phyloP scores from a whole-genome alignment of 164 flowering plant genomes.

The Sextonia rubra region DNA sequence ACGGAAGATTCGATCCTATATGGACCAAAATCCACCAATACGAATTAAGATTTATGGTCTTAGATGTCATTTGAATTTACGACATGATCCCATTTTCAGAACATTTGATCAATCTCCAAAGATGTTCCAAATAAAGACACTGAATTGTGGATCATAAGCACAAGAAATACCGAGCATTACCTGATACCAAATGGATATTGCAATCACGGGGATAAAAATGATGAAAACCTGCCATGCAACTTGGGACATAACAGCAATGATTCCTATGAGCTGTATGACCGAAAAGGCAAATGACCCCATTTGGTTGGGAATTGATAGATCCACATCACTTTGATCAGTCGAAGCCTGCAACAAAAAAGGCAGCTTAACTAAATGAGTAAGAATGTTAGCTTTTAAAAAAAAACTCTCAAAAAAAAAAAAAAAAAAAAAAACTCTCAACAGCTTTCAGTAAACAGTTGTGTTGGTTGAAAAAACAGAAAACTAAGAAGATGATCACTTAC shows the following conservation, averaged over 20 bases:
- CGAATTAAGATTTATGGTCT: not conserved
- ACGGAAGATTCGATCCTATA: not conserved
- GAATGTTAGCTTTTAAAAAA: not conserved
- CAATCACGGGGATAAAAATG: slow-evolving; percentile 64
- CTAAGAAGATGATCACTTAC: slow-evolving; percentile 30
- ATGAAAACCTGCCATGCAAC: slow-evolving; percentile 87
- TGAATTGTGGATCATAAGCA: not conserved
- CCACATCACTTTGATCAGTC: slow-evolving; percentile 84
- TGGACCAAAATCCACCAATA: not conserved
- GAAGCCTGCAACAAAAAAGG: slow-evolving; percentile 56
- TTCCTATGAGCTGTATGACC: slow-evolving; percentile 64
- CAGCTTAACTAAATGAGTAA: not conserved
- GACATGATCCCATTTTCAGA: too few species aligned
- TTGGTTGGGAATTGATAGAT: slow-evolving; percentile 41
- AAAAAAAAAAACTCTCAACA: not conserved
- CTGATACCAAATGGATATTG: slow-evolving; percentile 73
- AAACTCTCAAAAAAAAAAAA: not conserved
- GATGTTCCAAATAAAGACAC: not conserved
- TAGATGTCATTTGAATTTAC: too few species aligned
- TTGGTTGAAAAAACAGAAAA: not conserved
- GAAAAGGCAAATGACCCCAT: slow-evolving; percentile 47
- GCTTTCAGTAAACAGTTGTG: not conserved
- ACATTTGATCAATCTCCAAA: not conserved
- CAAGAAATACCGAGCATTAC: slow-evolving; percentile 28
- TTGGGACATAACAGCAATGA: slow-evolving; percentile 85